A percentile compares a stretch with the other conserved stretches of the same genome.
These are phyloP conservation scores for Aspergillus ochraceus DNA, from an alignment of 2,329 filamentous ascomycete species.

Conservation along the genomic window DNA sequence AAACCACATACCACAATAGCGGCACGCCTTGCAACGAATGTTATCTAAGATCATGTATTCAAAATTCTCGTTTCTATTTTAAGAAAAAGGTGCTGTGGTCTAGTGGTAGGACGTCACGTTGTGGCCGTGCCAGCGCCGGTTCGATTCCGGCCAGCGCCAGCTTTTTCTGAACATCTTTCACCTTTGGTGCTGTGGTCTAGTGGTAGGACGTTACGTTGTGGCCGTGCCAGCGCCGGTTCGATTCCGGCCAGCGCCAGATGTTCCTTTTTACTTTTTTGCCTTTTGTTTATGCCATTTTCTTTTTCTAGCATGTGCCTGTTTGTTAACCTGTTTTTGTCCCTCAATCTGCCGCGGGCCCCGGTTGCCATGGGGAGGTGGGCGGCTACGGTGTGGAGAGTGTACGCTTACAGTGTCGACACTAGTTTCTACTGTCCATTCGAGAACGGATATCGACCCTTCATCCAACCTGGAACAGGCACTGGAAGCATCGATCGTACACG, in stretches of 20 bases:
- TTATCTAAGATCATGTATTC: background rate
- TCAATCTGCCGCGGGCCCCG: too few relatives aligned
- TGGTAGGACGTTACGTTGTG: slow-evolving; percentile 20
- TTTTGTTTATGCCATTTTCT: background rate
- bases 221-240: slow-evolving; percentile 31
- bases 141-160: slow-evolving; percentile 28
- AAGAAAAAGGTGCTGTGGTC: slow-evolving; percentile 20
- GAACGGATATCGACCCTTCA: too few relatives aligned
- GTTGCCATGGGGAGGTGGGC: background rate
- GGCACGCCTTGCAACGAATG: too few relatives aligned
- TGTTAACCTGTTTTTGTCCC: background rate
- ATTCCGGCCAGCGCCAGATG: slow-evolving; percentile 26
- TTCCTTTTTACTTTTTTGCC: slow-evolving; percentile 9
- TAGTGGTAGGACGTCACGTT: slow-evolving; percentile 31
- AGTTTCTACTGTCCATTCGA: too few relatives aligned
- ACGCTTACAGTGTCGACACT: background rate
- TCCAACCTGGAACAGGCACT: background rate
- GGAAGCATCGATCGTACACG: background rate
- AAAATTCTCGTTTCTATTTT: background rate
- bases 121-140: slow-evolving; percentile 31
- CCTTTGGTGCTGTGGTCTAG: background rate
- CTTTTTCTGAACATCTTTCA: slow-evolving; percentile 13
- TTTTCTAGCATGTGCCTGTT: background rate
- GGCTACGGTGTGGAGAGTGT: background rate
- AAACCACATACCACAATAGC: background rate